A percentile compares a stretch with the other conserved stretches of the same genome.
Conservation (phyloP, 2,329 filamentous ascomycete species). For the Diaporthe humulicola region DNA sequence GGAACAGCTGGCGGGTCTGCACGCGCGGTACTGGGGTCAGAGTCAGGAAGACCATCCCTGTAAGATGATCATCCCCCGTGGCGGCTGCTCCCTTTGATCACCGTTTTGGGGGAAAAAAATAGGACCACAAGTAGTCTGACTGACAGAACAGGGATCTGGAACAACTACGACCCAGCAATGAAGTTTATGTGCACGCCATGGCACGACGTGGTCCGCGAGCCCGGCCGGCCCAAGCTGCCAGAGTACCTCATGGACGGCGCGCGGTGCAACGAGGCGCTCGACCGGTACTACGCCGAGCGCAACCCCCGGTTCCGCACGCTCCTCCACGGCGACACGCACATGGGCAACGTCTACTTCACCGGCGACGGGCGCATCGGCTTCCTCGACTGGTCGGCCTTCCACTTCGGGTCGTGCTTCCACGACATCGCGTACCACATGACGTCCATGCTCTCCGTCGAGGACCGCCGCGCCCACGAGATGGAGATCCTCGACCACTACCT, state of each 20-base stretch:
- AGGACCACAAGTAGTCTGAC: neutral
- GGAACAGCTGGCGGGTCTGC: slow-evolving; percentile 52
- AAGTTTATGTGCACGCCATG: slow-evolving; percentile 45
- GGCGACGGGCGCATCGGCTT: slow-evolving; percentile 45
- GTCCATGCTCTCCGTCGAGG: slow-evolving; percentile 49
- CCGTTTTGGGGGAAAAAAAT: too few species aligned
- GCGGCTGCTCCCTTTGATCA: neutral
- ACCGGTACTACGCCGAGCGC: slow-evolving; percentile 48
- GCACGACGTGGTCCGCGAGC: slow-evolving; percentile 43
- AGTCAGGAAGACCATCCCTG: slow-evolving; percentile 43
- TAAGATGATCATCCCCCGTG: slow-evolving; percentile 20
- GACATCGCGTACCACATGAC: slow-evolving; percentile 53
- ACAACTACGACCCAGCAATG: slow-evolving; percentile 47
- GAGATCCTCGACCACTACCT: slow-evolving; percentile 52
- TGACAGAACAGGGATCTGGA: slow-evolving; percentile 36
- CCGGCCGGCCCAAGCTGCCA: slow-evolving; percentile 47
- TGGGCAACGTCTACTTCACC: slow-evolving; percentile 50
- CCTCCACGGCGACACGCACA: slow-evolving; percentile 53
- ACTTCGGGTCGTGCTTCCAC: slow-evolving; percentile 53
- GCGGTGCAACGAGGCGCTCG: slow-evolving; percentile 48
- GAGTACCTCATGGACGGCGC: slow-evolving; percentile 46
- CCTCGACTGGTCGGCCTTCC: slow-evolving; percentile 53
- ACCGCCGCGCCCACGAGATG: slow-evolving; percentile 50
- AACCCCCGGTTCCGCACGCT: slow-evolving; percentile 51
- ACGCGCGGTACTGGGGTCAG: slow-evolving; percentile 46